Base-by-base conservation (phyloP, 1,284 basidiomycete genomes). In the Hypsizygus ulmarius region DNA sequence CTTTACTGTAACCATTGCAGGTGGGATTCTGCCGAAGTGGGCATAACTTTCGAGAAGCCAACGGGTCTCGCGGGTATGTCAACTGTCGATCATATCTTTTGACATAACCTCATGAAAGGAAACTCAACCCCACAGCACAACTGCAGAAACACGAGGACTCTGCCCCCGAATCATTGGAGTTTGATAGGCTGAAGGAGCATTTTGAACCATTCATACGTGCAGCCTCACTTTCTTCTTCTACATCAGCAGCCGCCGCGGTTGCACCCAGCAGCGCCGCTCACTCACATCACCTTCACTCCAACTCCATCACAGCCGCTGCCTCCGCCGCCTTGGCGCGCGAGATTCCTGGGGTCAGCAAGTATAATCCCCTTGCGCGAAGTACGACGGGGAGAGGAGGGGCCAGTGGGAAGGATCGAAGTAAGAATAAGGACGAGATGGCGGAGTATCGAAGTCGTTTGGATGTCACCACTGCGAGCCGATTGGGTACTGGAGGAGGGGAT, bases 1-100 rank as follows among this genome's bases (percentile, higher is more conserved):
- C 77, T 99, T 1, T 85, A 87, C 56, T 99, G 97, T 69, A 85
- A 90, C 49, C 84, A 88, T 61, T 99, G 97, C 62, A 79, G 89
- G 63, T 99, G 97, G 96, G 92, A 96, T 65, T 96, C 93, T 54
- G 85, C 86, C 5, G 84, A 91, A 63, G 83, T 95, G 1, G 90
- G 87, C 0, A 90, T 96, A 62, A 87, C 84, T 8, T 98, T 98
- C 58, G 96, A 98, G 61, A 99, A 98, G 65, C 91, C 94, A 0
- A 95, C 94, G 0, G 93, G 94, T 18, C 81, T 99, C 14, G 93
- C 91, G 50, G 82, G 92, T 93, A 56, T 58, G 82, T 44, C 15
- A 19, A 35, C 19, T n/a, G 21, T 51, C 16, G 29, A 30, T 16
- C 18, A 14, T 32, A 18, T 51, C 29, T 45, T 27, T 19, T 8